Conservation (phyloP, 78 protist genomes). For the Dictyostelium citrinum region DNA sequence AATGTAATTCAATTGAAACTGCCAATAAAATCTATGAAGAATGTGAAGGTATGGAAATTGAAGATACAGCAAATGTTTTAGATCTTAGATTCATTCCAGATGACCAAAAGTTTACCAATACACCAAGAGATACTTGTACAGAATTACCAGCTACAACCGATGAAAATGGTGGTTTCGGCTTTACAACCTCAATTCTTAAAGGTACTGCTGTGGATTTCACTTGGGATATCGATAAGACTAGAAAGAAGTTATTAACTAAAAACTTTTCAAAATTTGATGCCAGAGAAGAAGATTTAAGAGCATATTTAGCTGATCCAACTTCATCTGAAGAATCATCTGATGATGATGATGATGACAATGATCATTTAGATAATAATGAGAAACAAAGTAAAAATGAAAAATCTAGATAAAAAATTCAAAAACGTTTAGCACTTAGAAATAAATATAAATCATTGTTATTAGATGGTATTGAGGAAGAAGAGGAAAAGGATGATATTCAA, state of each 20-base stretch:
- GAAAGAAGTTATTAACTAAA: conserved; percentile 38
- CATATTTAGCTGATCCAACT: conserved; percentile 60
- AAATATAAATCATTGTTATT: conserved; percentile 49
- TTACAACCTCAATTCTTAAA: conserved; percentile 31
- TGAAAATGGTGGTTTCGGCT: not conserved
- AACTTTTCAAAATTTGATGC: conserved; percentile 16
- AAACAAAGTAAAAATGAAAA: not conserved
- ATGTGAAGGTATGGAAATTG: conserved; percentile 83
- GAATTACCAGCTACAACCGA: conserved; percentile 1
- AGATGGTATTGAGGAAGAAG: not conserved
- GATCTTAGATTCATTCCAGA: conserved; percentile 85
- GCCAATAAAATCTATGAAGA: conserved; percentile 81
- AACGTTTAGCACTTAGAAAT: conserved; percentile 1
- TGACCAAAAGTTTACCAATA: conserved; percentile 34
- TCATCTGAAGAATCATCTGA: not conserved
- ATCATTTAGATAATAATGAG: not conserved
- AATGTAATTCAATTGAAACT: conserved; percentile 76
- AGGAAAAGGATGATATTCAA: conserved; percentile 57
- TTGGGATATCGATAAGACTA: conserved; percentile 65
- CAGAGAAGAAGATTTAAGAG: conserved; percentile 54
- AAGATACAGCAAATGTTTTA: conserved; percentile 72
- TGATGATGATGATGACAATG: not conserved
- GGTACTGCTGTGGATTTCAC: conserved; percentile 66
- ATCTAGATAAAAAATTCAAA: not conserved
- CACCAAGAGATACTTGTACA: conserved; percentile 59